Base-by-base conservation (phyloP, 768 basidiomycete species). In the Podaxis sp. region DNA sequence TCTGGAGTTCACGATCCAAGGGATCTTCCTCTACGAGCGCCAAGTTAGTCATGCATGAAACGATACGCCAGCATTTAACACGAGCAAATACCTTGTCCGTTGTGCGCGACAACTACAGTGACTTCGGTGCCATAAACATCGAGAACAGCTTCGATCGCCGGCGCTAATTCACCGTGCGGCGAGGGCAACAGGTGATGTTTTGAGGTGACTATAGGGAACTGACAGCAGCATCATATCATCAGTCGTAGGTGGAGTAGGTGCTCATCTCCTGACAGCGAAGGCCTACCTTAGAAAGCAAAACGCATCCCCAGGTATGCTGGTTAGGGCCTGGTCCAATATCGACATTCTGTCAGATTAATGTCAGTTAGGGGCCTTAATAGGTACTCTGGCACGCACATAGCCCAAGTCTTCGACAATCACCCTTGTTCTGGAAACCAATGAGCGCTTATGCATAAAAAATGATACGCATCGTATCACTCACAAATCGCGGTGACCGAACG, bases 291-390 rank as follows among this genome's bases (percentile, higher is more conserved):
- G 92, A 92, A 2, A 96, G 76, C 2, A 96, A 77, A 4, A 82
- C 87, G 28, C 89, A 90, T 53, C 94, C 94, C 94, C 94, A 96
- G 0, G 94, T 96, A 69, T 96, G 93, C 56, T 87, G 78, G 70
- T 92, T 90, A 2, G 93, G 93, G 44, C 92, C 92, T 3, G 94
- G 95, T 2, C 95, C 95, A 13, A 94, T 78, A 69, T 96, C 95
- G 4, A 93, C 90, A 70, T 95, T 86, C 92, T 95, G 66, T 24
- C 11, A 39, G 22, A 22, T 51, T n/a, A 12, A n/a, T 46, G 61
- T 52, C 42, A 59, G 62, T 22, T 44, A 24, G 48, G 33, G 40
- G 24, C 63, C 59, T 9, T 11, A 53, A 28, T 6, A 15, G 52
- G 30, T 39, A 26, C 2, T 38, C 9, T 9, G 52, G 13, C n/a